Evolutionary conservation across 371 early-diverging fungal species (phyloP).

Genomic region (Funneliformis caledonium): DNA sequence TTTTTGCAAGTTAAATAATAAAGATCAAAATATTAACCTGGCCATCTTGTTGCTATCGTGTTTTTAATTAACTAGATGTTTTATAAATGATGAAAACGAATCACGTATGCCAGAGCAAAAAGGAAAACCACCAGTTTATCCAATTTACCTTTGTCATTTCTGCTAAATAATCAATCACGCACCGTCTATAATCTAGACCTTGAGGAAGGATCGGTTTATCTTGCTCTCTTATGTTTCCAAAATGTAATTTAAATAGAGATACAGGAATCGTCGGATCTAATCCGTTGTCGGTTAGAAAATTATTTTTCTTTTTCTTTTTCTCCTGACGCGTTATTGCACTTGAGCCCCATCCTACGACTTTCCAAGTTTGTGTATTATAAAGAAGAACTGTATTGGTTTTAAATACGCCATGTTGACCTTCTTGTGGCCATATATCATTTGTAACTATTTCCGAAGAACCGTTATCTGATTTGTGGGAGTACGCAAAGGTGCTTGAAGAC

Average conservation of each 20-base stretch:
- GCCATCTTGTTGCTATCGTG: constrained; percentile 26
- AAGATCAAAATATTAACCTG: neutral
- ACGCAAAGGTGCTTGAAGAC: constrained; percentile 13
- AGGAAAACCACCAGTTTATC: neutral
- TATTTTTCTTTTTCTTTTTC: constrained; percentile 28
- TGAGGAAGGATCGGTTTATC: constrained; percentile 18
- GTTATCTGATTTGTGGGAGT: neutral
- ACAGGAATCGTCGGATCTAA: neutral
- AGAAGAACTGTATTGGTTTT: neutral
- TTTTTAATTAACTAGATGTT: neutral
- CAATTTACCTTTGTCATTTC: constrained; percentile 22
- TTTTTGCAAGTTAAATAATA: neutral
- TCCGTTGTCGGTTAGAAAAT: neutral
- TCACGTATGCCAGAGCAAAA: neutral
- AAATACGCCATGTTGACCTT: constrained; percentile 2
- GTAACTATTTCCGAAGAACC: constrained; percentile 9
- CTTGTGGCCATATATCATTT: neutral
- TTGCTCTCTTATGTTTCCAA: constrained; percentile 6
- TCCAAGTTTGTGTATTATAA: constrained; percentile 5
- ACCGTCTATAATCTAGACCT: constrained; percentile 1
- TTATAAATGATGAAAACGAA: neutral
- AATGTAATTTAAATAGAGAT: constrained; percentile 18
- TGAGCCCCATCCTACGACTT: neutral
- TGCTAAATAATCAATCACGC: constrained; percentile 9
- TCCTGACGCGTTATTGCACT: neutral